These are phyloP conservation scores for Nemania bipapillata DNA, from an alignment of 2,329 filamentous ascomycete species.

Conservation along the genomic window DNA sequence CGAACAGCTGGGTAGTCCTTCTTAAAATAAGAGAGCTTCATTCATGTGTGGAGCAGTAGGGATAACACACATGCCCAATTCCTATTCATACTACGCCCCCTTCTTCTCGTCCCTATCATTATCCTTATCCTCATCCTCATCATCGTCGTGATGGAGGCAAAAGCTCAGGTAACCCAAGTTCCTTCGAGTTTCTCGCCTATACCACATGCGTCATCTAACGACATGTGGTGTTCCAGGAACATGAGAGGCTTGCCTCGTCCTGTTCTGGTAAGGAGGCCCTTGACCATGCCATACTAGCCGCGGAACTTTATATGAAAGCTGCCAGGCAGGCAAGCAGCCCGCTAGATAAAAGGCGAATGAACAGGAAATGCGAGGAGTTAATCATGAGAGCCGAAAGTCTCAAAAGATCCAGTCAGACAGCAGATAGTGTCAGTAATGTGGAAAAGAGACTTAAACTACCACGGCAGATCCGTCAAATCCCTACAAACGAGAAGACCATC, in stretches of 20 bases:
- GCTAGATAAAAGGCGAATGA: conserved; percentile 73
- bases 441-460: conserved; percentile 51
- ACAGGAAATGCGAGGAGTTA: conserved; percentile 74
- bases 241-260: conserved; percentile 58
- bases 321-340: conserved; percentile 68
- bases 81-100: conserved; percentile 12
- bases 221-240: conserved; percentile 56
- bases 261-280: conserved; percentile 73
- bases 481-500: conserved; percentile 79
- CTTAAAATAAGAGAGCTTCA: neutral
- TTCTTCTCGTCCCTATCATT: too few relatives aligned
- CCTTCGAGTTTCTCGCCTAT: conserved; percentile 10
- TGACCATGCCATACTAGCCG: conserved; percentile 77
- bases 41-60: neutral
- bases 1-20: conserved; percentile 13
- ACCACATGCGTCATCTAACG: conserved; percentile 18
- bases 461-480: conserved; percentile 67
- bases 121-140: too few relatives aligned
- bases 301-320: conserved; percentile 84
- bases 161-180: conserved; percentile 55
- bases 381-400: conserved; percentile 79
- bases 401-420: conserved; percentile 60
- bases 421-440: conserved; percentile 40
- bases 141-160: conserved; percentile 57
- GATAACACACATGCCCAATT: neutral